Percentiles rank a stretch among this genome's conserved stretches.
These are phyloP conservation scores for Candida boleticola DNA, from an alignment of 805 yeast species.

Conservation along the genomic window DNA sequence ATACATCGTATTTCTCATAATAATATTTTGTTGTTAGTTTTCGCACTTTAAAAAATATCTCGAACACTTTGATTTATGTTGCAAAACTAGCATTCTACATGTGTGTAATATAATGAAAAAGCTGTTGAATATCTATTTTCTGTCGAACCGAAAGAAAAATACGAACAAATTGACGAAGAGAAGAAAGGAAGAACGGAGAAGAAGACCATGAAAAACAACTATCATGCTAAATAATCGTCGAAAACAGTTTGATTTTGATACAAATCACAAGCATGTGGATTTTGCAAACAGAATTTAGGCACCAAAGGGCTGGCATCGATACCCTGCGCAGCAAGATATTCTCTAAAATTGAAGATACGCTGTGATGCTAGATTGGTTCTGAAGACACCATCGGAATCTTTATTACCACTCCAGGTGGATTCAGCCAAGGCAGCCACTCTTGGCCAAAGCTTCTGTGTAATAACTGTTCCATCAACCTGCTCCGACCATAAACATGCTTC, in stretches of 20 bases:
- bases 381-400: constrained; percentile 23
- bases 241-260: constrained; percentile 9
- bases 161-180: too few relatives aligned
- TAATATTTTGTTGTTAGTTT: too few relatives aligned
- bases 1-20: too few relatives aligned
- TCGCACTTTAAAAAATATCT: too few relatives aligned
- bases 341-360: constrained; percentile 38
- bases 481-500: constrained; percentile 42
- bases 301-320: constrained; percentile 31
- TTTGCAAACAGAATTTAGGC: constrained; percentile 33
- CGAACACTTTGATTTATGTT: too few relatives aligned
- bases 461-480: constrained; percentile 29
- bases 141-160: too few relatives aligned
- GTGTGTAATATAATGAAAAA: too few relatives aligned
- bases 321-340: constrained; percentile 35
- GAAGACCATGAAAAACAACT: too few relatives aligned
- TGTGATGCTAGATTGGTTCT: constrained; percentile 29
- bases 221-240: too few relatives aligned
- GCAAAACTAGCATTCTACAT: too few relatives aligned
- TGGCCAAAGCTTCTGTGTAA: constrained; percentile 37
- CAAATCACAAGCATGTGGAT: constrained; percentile 40
- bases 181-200: too few relatives aligned
- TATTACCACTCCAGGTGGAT: constrained; percentile 40
- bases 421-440: constrained; percentile 43
- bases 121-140: too few relatives aligned